Percentiles rank a stretch among this genome's conserved stretches.
Conservation (phyloP, 202 grass and related monocot species). For the Digitaria exilis region DNA sequence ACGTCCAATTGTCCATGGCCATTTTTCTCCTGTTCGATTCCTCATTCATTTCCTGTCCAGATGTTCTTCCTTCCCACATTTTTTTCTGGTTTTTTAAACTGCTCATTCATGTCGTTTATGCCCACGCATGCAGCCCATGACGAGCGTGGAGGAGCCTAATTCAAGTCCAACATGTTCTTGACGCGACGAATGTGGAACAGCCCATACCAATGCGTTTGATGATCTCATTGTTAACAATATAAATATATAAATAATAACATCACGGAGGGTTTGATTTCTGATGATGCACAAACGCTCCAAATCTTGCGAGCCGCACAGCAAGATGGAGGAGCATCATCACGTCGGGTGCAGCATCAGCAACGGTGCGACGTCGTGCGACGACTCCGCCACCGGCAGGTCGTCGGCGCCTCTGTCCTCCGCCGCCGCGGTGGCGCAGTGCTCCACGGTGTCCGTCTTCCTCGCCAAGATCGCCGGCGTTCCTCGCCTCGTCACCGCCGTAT, state of each 20-base stretch:
- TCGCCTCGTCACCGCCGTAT: slow-evolving; percentile 61
- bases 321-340: slow-evolving; percentile 44
- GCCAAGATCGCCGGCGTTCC: slow-evolving; percentile 56
- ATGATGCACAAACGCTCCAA: slow-evolving; percentile 53
- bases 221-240: background rate
- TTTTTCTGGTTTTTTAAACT: background rate
- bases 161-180: slow-evolving; percentile 3
- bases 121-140: slow-evolving; percentile 36
- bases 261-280: background rate
- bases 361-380: slow-evolving; percentile 44
- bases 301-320: slow-evolving; percentile 47
- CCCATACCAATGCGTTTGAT: slow-evolving; percentile 7
- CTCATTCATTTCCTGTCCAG: background rate
- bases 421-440: slow-evolving; percentile 58
- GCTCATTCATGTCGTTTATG: background rate
- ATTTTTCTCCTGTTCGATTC: background rate
- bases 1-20: background rate
- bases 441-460: slow-evolving; percentile 61
- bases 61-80: background rate
- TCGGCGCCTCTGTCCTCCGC: too few species aligned
- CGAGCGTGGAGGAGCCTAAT: slow-evolving; percentile 27
- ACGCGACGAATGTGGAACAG: background rate
- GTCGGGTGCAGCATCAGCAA: background rate
- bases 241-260: background rate
- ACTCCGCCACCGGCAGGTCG: slow-evolving; percentile 30